Percentiles rank a stretch among this genome's conserved stretches.
These are phyloP conservation scores for Penicillium concentricum DNA, from an alignment of 2,329 filamentous ascomycete species.

Conservation along the genomic window DNA sequence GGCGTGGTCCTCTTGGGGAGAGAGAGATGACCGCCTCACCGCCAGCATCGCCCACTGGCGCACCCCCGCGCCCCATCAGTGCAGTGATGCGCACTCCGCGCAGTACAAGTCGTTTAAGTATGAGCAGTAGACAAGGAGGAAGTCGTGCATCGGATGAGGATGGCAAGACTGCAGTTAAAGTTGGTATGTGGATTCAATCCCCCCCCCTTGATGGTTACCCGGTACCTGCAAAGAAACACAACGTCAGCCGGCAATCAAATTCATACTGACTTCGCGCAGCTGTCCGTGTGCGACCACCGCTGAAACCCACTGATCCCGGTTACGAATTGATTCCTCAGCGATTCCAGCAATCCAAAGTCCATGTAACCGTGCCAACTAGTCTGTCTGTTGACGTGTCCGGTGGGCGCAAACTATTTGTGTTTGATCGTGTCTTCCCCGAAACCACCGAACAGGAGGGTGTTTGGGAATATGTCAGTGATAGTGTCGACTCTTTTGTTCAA, in stretches of 20 bases:
- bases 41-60: slow-evolving; percentile 62
- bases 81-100: slow-evolving; percentile 73
- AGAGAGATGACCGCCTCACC: slow-evolving; percentile 65
- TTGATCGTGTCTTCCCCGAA: slow-evolving; percentile 88
- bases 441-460: slow-evolving; percentile 82
- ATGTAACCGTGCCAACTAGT: slow-evolving; percentile 81
- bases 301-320: slow-evolving; percentile 80
- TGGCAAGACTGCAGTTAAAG: slow-evolving; percentile 87
- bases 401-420: slow-evolving; percentile 92
- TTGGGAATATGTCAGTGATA: slow-evolving; percentile 92
- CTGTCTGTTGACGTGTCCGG: slow-evolving; percentile 87
- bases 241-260: not conserved
- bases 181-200: slow-evolving; percentile 65
- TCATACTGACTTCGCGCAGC: slow-evolving; percentile 52
- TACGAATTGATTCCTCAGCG: slow-evolving; percentile 94
- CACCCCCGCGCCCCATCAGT: slow-evolving; percentile 71
- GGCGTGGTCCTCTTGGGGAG: slow-evolving; percentile 16
- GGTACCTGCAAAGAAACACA: not conserved
- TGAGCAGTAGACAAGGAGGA: slow-evolving; percentile 68
- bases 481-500: slow-evolving; percentile 83
- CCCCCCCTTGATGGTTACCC: not conserved
- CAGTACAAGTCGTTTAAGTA: slow-evolving; percentile 83
- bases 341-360: slow-evolving; percentile 89
- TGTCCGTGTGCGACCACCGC: slow-evolving; percentile 85
- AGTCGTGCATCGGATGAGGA: slow-evolving; percentile 90